Evolutionary conservation across 148 eudicot species (phyloP).

Genomic region (Cornus suecica): DNA sequence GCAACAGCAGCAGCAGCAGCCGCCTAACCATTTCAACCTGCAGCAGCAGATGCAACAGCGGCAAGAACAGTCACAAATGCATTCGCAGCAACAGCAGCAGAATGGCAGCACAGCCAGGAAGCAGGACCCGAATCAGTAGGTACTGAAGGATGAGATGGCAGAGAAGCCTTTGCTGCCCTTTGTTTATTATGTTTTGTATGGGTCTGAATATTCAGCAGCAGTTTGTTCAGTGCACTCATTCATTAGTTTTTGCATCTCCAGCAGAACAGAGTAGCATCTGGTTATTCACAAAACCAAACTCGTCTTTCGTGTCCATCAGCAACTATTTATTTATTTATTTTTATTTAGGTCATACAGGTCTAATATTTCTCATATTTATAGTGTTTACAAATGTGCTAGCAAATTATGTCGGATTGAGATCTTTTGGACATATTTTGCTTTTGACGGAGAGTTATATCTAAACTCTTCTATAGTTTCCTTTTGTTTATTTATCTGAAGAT

Average conservation of each 20-base stretch:
- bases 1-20: constrained; percentile 39
- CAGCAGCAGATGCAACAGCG: constrained; percentile 41
- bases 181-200: constrained; percentile 10
- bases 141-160: constrained; percentile 1
- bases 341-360: constrained; percentile 16
- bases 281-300: constrained; percentile 20
- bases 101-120: constrained; percentile 37
- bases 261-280: constrained; percentile 19
- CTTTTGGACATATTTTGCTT: constrained; percentile 14
- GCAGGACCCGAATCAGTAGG: constrained; percentile 39
- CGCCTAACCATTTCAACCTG: constrained; percentile 15
- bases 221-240: constrained; percentile 30
- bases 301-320: constrained; percentile 21
- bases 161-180: constrained; percentile 7
- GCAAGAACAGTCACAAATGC: not conserved
- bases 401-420: constrained; percentile 11
- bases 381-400: not conserved
- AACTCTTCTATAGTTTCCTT: not conserved
- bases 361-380: constrained; percentile 12
- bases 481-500: constrained; percentile 1
- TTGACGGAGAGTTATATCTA: constrained; percentile 7
- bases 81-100: constrained; percentile 18
- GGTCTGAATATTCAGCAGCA: constrained; percentile 16
- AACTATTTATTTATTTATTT: too few species aligned
- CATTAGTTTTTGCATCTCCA: constrained; percentile 35